Evolutionary conservation across 345 rosid species (phyloP), one percentile per base, ranked within the genome.

Genomic region (Bretschneidera sinensis): DNA sequence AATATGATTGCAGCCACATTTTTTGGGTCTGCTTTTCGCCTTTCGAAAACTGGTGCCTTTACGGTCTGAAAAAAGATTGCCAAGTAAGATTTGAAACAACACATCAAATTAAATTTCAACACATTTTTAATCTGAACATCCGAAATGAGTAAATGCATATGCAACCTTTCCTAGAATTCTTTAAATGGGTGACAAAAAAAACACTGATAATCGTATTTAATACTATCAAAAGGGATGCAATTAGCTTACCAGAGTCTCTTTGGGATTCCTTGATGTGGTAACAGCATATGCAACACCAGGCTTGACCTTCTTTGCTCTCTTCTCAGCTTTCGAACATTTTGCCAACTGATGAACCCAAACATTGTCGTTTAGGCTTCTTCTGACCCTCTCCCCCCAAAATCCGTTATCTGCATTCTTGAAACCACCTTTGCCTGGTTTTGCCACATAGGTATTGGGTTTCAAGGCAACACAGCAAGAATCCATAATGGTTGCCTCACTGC

Each of bases 1-100:
- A 92, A 66, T 78, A 92, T 85, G 75, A 92, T 74, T 0, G 97
- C 81, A 62, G 92, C 98, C 19, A 92, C 90, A 64, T 87, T 89
- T 66, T 92, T 85, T 0, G 97, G 97, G 68, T 92, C 95, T 23
- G 76, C 88, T 71, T 67, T 80, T 57, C 51, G 64, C 68, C 87
- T 80, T 65, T 78, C 85, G 39, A 82, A 66, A 63, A 70, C 56
- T 6, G 82, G 81, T 55, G 76, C 74, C 47, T 73, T 77, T 3
- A 77, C 20, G 39, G 85, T 80, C 94, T 89, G 62, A 67, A 45
- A 71, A 61, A 56, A 63, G 48, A 55, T 34, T 48, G 10, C 9
- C 4, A 4, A 31, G 9, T 31, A 31, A 31, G 28, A 47, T 47
- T 23, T 1, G 15, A 25, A 9, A 55, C 21, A 25, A 55, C 21